Base-by-base conservation (phyloP, 306 rosid genomes). In the Trifolium fragiferum region DNA sequence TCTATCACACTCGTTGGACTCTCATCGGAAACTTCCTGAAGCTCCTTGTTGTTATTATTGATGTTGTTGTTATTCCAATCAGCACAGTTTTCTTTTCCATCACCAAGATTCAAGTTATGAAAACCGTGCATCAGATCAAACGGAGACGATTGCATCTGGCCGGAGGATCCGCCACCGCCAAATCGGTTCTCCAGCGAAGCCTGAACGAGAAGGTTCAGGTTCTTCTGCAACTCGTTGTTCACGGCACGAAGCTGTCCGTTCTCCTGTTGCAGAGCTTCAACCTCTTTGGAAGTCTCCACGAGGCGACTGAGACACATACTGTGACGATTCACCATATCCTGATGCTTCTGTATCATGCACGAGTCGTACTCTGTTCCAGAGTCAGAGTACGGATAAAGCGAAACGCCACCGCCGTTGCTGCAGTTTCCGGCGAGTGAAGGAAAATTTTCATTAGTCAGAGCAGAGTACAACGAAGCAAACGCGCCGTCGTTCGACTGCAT, bases 241-340 rank as follows among this genome's bases (percentile, higher is more conserved):
- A 86, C 69, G 2, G 85, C 82, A 18, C 87, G 89, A 74, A 93
- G 97, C 40, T 83, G 89, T 41, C 55, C 76, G 74, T 93, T 93
- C 86, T 93, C 96, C 37, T 66, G 86, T 13, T 84, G 83, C 76
- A 93, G 96, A 75, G 87, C 80, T 38, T 88, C 90, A 3, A 88
- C 90, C 80, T 93, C 96, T 66, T 82, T 87, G 51, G 86, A 79
- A 46, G 85, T 82, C 46, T 86, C 93, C 15, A 85, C 90, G 21
- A 93, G 91, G 40, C 84, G 93, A 75, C 67, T 80, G 67, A 93
- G 92, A 73, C 88, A 89, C 87, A 91, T 87, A 65, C 84, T 89
- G 23, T 88, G 92, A 10, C 97, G 90, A 80, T 93, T 93, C 70
- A 93, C 89, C 94, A 91, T 85, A 50, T 93, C 98, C 78, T 93